Conservation (phyloP, 2,329 filamentous ascomycete species). For the Alternaria arbusti region DNA sequence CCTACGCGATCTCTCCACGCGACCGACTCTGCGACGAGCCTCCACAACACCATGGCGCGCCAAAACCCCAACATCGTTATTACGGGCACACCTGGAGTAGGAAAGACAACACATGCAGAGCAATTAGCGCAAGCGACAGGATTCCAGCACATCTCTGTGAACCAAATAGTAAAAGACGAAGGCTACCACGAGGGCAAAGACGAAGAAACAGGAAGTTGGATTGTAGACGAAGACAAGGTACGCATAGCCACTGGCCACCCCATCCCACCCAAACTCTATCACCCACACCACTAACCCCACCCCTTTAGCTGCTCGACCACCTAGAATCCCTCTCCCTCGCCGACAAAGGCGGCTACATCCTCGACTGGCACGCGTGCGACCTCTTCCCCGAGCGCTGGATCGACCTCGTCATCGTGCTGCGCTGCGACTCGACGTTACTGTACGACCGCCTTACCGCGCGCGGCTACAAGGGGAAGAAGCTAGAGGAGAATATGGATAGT, state of each 20-base stretch:
- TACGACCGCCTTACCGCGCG: conserved; percentile 83
- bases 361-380: conserved; percentile 99
- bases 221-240: conserved; percentile 97
- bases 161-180: conserved; percentile 88
- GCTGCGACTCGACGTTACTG: conserved; percentile 78
- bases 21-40: background rate
- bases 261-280: background rate
- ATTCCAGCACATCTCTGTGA: conserved; percentile 84
- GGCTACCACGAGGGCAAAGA: conserved; percentile 88
- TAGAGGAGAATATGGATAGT: conserved; percentile 94
- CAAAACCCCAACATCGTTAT: conserved; percentile 84
- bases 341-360: conserved; percentile 78
- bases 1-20: background rate
- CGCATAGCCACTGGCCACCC: background rate
- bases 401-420: conserved; percentile 89
- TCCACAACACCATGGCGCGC: conserved; percentile 39
- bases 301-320: conserved; percentile 75
- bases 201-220: conserved; percentile 83
- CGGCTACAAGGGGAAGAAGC: conserved; percentile 82
- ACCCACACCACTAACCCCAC: background rate
- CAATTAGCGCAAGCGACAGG: conserved; percentile 76
- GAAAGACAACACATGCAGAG: conserved; percentile 93
- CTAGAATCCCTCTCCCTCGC: conserved; percentile 77
- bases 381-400: conserved; percentile 93
- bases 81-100: conserved; percentile 93